Conservation (phyloP, 108 stramenopile species). For the Cyclotella choctawhatcheeana region DNA sequence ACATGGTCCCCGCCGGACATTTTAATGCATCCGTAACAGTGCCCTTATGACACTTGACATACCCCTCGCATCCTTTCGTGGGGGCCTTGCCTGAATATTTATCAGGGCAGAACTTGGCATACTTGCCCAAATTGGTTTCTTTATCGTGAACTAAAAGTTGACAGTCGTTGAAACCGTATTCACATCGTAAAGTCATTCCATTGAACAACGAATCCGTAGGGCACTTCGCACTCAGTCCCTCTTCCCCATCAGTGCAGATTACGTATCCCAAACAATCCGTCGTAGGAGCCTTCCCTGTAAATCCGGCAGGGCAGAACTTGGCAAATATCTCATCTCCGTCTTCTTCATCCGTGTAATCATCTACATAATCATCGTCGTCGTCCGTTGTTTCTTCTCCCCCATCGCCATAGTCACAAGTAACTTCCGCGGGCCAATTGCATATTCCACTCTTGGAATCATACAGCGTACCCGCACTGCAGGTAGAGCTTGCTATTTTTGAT, state of each 20-base stretch:
- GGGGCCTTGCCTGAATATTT: constrained; percentile 19
- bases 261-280: constrained; percentile 25
- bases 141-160: background rate
- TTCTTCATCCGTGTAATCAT: background rate
- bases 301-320: constrained; percentile 6
- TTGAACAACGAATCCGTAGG: constrained; percentile 11
- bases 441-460: constrained; percentile 17
- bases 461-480: constrained; percentile 22
- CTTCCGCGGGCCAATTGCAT: constrained; percentile 31
- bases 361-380: background rate
- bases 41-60: constrained; percentile 12
- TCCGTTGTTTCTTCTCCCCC: background rate
- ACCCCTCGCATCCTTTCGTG: constrained; percentile 10
- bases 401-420: constrained; percentile 4
- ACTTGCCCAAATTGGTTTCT: background rate
- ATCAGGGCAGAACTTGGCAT: constrained; percentile 9
- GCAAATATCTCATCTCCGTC: background rate
- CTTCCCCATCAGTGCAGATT: constrained; percentile 5
- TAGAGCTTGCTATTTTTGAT: background rate
- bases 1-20: constrained; percentile 15
- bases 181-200: constrained; percentile 9
- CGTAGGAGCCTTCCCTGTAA: constrained; percentile 16
- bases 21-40: background rate
- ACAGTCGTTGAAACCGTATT: constrained; percentile 5
- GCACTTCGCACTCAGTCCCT: constrained; percentile 17